These are phyloP conservation scores for Neurospora pannonica DNA, from an alignment of 495 filamentous ascomycete genomes.

Conservation along the genomic window DNA sequence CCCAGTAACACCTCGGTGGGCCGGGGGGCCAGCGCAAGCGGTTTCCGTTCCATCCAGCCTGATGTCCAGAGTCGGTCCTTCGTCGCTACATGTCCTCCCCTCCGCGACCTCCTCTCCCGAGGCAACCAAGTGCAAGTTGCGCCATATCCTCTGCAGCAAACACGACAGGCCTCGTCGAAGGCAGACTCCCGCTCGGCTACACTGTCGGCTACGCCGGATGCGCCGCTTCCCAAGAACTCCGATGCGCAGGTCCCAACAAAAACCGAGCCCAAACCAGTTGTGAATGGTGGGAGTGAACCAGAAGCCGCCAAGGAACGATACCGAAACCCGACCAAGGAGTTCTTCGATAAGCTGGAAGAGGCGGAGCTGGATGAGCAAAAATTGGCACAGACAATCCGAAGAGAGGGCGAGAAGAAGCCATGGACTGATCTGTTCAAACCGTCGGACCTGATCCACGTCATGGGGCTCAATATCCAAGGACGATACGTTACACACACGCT, in stretches of 20 bases:
- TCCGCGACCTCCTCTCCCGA: not conserved
- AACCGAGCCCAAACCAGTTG: not conserved
- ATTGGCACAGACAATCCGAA: not conserved
- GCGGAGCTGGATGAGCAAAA: not conserved
- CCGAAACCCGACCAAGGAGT: not conserved
- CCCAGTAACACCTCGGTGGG: slow-evolving; percentile 38
- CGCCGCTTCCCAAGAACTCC: not conserved
- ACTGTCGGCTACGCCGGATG: not conserved
- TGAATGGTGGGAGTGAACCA: not conserved
- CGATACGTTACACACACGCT: slow-evolving; percentile 43
- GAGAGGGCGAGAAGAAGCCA: not conserved
- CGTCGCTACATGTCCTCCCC: not conserved
- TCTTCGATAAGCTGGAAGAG: not conserved
- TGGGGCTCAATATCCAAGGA: slow-evolving; percentile 41
- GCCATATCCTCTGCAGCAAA: not conserved
- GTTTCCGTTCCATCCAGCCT: slow-evolving; percentile 7
- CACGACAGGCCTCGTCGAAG: not conserved
- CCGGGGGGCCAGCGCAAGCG: slow-evolving; percentile 39
- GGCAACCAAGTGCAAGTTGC: not conserved
- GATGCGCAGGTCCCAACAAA: not conserved
- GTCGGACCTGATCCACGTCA: slow-evolving; percentile 38
- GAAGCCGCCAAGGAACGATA: not conserved
- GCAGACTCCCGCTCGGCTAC: not conserved
- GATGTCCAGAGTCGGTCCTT: not conserved
- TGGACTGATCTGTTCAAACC: not conserved